phyloP scores from a whole-genome alignment of 768 basidiomycete genomes.

The Termitomyces sp. region DNA sequence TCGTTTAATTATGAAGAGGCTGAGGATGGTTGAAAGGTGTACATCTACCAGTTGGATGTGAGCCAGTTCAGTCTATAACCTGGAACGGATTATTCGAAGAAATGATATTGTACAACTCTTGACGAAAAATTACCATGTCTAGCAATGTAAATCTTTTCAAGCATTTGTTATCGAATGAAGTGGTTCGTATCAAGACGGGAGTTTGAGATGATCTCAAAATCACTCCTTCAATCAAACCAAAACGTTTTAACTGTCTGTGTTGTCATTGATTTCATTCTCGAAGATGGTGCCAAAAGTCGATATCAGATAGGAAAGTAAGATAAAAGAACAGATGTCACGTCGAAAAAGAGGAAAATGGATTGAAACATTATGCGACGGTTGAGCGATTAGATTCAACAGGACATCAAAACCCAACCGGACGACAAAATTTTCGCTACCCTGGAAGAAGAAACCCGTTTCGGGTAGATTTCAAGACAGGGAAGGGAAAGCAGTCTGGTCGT shows the following conservation, averaged over 20 bases:
- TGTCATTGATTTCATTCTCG: constrained; percentile 26
- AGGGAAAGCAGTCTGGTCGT: constrained; percentile 87
- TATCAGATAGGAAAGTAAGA: constrained; percentile 21
- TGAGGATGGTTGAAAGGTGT: not conserved
- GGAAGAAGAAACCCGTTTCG: not conserved
- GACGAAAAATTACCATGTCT: constrained; percentile 51
- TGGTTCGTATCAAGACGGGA: not conserved
- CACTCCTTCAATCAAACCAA: not conserved
- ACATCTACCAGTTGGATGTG: constrained; percentile 55
- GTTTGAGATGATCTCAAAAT: not conserved
- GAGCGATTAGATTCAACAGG: constrained; percentile 17
- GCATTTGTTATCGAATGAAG: constrained; percentile 26
- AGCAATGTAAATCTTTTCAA: constrained; percentile 66
- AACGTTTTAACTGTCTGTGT: constrained; percentile 16
- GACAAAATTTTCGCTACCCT: constrained; percentile 16
- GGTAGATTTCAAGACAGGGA: constrained; percentile 57
- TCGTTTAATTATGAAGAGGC: constrained; percentile 7
- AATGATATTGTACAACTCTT: not conserved
- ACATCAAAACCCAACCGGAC: constrained; percentile 12
- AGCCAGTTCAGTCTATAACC: constrained; percentile 80
- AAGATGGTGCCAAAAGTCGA: constrained; percentile 16
- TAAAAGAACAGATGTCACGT: constrained; percentile 16
- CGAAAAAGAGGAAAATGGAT: constrained; percentile 15
- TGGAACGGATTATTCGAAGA: constrained; percentile 20
- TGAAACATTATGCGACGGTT: constrained; percentile 17